phyloP scores from a whole-genome alignment of 179 eudicot genomes.

The Sideroxylon spinosum region DNA sequence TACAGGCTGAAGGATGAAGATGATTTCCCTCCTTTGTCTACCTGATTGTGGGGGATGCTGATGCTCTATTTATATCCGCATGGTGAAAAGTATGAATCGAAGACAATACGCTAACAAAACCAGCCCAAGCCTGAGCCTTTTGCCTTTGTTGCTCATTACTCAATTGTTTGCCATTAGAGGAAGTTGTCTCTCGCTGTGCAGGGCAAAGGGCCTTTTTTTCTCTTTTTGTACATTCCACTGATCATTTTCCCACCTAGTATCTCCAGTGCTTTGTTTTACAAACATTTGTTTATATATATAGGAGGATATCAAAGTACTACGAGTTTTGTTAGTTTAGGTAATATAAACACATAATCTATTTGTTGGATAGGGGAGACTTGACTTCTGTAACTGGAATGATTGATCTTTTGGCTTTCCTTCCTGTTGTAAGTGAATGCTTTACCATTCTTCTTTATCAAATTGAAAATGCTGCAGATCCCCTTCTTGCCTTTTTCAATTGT shows the following conservation, averaged over 20 bases:
- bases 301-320: conserved; percentile 7
- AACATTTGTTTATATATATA: not conserved
- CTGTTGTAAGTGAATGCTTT: not conserved
- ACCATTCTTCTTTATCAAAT: too few species aligned
- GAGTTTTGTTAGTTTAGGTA: conserved; percentile 5
- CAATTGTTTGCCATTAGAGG: not conserved
- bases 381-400: conserved; percentile 7
- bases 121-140: not conserved
- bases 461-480: too few species aligned
- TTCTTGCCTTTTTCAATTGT: too few species aligned
- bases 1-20: conserved; percentile 45
- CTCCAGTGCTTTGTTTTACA: not conserved
- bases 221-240: conserved; percentile 15
- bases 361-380: not conserved
- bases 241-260: conserved; percentile 4
- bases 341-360: not conserved
- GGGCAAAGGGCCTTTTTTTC: not conserved
- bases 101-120: conserved; percentile 10
- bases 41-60: conserved; percentile 20
- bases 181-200: not conserved
- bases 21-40: conserved; percentile 44
- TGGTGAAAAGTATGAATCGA: not conserved
- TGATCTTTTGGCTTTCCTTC: not conserved
- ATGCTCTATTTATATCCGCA: not conserved
- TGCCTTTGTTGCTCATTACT: conserved; percentile 4